phyloP scores from a whole-genome alignment of 176 grass and related monocot species.

The Avena sativa region DNA sequence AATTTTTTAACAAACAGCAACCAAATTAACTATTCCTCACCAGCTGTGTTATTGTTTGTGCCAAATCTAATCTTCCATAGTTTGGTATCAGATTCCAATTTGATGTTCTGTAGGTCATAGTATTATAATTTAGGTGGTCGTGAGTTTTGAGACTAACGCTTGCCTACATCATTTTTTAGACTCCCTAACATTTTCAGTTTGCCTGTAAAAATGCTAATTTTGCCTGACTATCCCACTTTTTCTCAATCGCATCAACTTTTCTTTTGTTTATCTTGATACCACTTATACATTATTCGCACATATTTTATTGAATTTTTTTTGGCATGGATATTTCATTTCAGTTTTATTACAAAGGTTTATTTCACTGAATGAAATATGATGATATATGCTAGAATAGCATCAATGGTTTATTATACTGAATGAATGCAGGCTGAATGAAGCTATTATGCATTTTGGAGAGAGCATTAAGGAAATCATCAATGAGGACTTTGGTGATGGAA shows the following conservation, averaged over 20 bases:
- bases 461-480: constrained; percentile 99
- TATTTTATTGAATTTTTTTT: not conserved
- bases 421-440: constrained; percentile 82
- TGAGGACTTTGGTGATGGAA: constrained; percentile 97
- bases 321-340: not conserved
- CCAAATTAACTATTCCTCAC: not conserved
- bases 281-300: not conserved
- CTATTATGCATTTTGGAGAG: constrained; percentile 98
- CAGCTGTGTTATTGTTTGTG: not conserved
- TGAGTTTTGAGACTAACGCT: too few relatives aligned
- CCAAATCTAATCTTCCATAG: not conserved
- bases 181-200: too few relatives aligned
- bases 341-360: not conserved
- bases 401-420: not conserved
- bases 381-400: constrained; percentile 14
- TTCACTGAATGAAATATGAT: not conserved
- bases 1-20: not conserved
- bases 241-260: not conserved
- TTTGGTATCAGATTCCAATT: not conserved
- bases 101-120: not conserved
- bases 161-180: too few relatives aligned
- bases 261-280: constrained; percentile 4
- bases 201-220: not conserved
- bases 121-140: too few relatives aligned
- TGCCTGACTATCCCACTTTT: not conserved